Base-by-base conservation (phyloP, 495 filamentous ascomycete genomes). In the Ascodesmis nigricans region DNA sequence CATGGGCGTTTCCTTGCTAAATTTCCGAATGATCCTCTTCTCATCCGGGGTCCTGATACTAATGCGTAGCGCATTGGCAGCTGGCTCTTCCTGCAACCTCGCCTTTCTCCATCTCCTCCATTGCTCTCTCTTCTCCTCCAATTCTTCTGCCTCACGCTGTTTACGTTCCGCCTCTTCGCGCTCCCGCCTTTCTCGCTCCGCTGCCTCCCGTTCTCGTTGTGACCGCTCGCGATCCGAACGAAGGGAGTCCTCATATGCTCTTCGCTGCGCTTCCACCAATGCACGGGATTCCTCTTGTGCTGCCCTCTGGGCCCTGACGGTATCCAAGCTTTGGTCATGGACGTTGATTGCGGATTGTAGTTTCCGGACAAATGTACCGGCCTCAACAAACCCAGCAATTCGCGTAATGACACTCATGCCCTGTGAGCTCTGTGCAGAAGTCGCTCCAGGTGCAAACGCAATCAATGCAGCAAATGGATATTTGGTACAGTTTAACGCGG, bases 191-290 rank as follows among this genome's bases (percentile, higher is more conserved):
- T 64, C 64, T 2, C 66, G 71, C 0, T 71, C 76, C 34, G 75
- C 78, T 5, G 71, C 78, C 49, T 91, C 83, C 9, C 66, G 62
- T 46, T 65, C 65, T 46, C 71, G 65, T 14, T 76, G 62, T 8
- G 76, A 72, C 8, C 79, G 70, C 54, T 91, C 81, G 5, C 83
- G 63, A 54, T 97, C 87, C 28, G 70, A 69, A 6, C 82, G 81
- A 31, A 97, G 60, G 0, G 78, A 87, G 38, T 79, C 65, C 55
- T 97, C 84, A 49, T 95, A 97, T 2, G 87, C 87, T 1, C 67
- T 73, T 50, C 92, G 78, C 41, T 95, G 90, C 49, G 87, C 67
- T 34, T 75, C 66, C 3, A 81, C 71, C 15, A 97, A 54, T 42
- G 61, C 76, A 19, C 87, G 65, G 13, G 73, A 68, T 5, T 75